A percentile compares a stretch with the other conserved stretches of the same genome.
Evolutionary conservation across 768 basidiomycete genomes (phyloP).

Genomic region (Gelatoporia subvermispora): DNA sequence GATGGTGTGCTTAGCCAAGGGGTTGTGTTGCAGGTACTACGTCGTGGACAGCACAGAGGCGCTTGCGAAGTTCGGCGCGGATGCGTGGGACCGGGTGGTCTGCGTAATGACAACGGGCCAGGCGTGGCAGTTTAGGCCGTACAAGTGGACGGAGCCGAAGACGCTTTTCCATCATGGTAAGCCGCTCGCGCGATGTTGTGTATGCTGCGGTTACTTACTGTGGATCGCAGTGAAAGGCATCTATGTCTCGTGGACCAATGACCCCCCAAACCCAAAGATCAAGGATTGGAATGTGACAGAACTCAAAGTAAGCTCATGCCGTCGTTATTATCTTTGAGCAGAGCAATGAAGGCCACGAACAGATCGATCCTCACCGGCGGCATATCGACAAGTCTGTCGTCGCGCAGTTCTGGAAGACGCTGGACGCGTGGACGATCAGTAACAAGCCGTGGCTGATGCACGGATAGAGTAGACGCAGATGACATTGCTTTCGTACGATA

Average conservation of each 20-base stretch:
- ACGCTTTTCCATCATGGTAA: constrained; percentile 90
- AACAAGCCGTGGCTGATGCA: constrained; percentile 78
- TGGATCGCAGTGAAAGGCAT: constrained; percentile 83
- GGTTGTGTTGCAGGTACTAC: constrained; percentile 48
- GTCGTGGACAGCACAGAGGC: constrained; percentile 93
- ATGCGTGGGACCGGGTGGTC: constrained; percentile 95
- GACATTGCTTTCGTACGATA: neutral
- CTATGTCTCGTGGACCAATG: constrained; percentile 92
- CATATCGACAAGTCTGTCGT: constrained; percentile 94
- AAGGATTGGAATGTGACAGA: constrained; percentile 98
- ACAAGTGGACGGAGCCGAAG: constrained; percentile 94
- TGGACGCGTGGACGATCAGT: constrained; percentile 79
- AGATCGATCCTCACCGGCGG: constrained; percentile 89
- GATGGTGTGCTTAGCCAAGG: neutral
- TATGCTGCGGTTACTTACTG: neutral
- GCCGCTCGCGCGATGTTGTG: constrained; percentile 8
- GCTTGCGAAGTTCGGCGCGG: constrained; percentile 83
- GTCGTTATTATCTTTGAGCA: neutral
- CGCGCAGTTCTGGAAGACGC: constrained; percentile 90
- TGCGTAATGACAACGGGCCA: constrained; percentile 99
- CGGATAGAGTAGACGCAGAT: constrained; percentile 19
- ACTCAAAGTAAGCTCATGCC: constrained; percentile 67
- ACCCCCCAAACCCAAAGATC: constrained; percentile 82
- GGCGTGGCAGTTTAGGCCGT: constrained; percentile 95
- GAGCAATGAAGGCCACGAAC: neutral